Base-by-base conservation (phyloP, 345 rosid genomes). In the Hibiscus tridactylites region DNA sequence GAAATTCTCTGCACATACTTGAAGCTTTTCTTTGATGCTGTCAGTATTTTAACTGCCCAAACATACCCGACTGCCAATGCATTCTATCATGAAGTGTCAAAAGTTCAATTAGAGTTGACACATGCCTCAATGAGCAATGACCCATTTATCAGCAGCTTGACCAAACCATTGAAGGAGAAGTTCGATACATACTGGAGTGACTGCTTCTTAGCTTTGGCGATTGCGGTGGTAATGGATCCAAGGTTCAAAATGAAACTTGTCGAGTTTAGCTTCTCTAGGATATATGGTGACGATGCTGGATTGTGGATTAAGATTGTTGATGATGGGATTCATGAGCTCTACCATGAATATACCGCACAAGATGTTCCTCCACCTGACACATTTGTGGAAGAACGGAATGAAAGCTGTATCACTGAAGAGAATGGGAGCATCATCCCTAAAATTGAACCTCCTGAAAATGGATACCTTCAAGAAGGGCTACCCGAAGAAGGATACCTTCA, bases 241-340 rank as follows among this genome's bases (percentile, higher is more conserved):
- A 88, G 98, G 74, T 94, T 86, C 81, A 91, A 94, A 79, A 87
- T 94, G 96, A 91, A 88, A 85, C 90, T 94, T 68, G 80, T 93
- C 16, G 92, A 91, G 73, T 89, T 91, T 79, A 91, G 89, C 79
- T 91, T 91, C 81, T 58, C 88, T 15, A 90, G 76, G 82, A 80
- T 89, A 35, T 91, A 83, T 71, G 96, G 93, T 24, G 91, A 94
- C 58, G 95, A 94, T 74, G 91, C 91, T 46, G 92, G 79, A 50
- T 79, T 66, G 49, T 91, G 90, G 90, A 82, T 86, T 71, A 84
- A 84, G 79, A 76, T 73, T 52, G 88, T 90, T 78, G 91, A 91
- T 82, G 96, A 85, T 65, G 88, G 89, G 29, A 73, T 94, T 71
- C 97, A 84, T 73, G 88, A 94, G 31, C 91, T 94, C 68, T 94